Percentiles rank a stretch among this genome's conserved stretches.
Evolutionary conservation across 1,139 yeast genomes (phyloP).

Genomic region (Hemisphaericaspora subhashii): DNA sequence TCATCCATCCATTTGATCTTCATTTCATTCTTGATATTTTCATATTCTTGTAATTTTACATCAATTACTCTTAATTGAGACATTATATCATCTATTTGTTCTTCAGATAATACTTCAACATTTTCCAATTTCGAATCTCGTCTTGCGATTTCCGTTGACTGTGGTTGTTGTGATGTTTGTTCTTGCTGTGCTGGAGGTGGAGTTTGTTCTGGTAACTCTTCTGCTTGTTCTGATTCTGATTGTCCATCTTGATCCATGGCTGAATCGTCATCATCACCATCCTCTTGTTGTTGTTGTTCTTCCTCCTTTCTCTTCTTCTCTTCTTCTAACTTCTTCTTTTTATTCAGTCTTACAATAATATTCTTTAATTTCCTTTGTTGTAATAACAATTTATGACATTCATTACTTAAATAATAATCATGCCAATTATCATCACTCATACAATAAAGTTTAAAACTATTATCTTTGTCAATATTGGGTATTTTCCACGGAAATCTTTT

Average conservation of each 20-base stretch:
- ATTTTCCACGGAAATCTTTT: constrained; percentile 97
- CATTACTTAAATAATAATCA: constrained; percentile 51
- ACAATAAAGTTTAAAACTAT: constrained; percentile 67
- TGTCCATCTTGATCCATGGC: neutral
- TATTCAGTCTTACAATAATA: constrained; percentile 43
- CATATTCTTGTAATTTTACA: constrained; percentile 38
- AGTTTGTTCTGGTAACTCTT: neutral
- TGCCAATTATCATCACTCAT: constrained; percentile 56
- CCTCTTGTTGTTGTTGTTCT: neutral
- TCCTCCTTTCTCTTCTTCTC: constrained; percentile 7
- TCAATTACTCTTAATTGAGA: constrained; percentile 39
- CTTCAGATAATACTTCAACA: constrained; percentile 34
- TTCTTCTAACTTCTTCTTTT: constrained; percentile 32
- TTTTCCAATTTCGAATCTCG: constrained; percentile 8
- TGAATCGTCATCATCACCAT: constrained; percentile 1
- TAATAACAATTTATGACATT: constrained; percentile 47
- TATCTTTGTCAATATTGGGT: constrained; percentile 78
- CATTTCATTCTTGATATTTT: constrained; percentile 35
- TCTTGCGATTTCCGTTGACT: constrained; percentile 6
- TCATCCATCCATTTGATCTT: constrained; percentile 31
- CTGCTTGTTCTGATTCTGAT: neutral
- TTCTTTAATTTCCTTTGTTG: constrained; percentile 48
- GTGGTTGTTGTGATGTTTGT: neutral
- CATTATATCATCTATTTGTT: constrained; percentile 33
- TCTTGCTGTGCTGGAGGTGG: constrained; percentile 1